Conservation (phyloP, 176 grass and related monocot genomes). For the Lolium perenne region DNA sequence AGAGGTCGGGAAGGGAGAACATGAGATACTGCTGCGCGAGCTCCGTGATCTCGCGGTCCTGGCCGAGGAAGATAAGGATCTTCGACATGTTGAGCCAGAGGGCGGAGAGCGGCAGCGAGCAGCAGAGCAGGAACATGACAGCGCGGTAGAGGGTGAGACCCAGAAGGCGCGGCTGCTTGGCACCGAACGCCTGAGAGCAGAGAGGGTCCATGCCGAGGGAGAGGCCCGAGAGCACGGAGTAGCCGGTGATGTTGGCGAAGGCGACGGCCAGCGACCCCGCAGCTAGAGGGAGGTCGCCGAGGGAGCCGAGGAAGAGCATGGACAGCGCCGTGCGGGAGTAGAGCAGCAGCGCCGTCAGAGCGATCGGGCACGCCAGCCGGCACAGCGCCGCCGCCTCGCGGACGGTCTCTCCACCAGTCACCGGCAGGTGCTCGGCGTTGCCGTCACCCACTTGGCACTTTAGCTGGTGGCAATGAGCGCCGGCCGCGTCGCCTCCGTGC, state of each 20-base stretch:
- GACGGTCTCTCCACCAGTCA: slow-evolving; percentile 27
- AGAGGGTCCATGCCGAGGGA: slow-evolving; percentile 98
- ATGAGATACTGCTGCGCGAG: slow-evolving; percentile 76
- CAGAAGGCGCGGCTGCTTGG: slow-evolving; percentile 65
- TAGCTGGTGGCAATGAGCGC: not conserved
- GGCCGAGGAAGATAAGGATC: slow-evolving; percentile 78
- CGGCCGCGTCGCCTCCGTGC: not conserved
- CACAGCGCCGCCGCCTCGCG: slow-evolving; percentile 68
- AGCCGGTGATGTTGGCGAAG: slow-evolving; percentile 95
- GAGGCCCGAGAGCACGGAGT: slow-evolving; percentile 84
- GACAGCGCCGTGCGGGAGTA: slow-evolving; percentile 86
- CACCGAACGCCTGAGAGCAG: slow-evolving; percentile 91
- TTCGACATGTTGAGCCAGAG: slow-evolving; percentile 82
- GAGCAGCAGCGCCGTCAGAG: slow-evolving; percentile 75
- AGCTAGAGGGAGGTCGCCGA: slow-evolving; percentile 86
- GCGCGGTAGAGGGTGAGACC: slow-evolving; percentile 83
- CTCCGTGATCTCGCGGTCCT: slow-evolving; percentile 79
- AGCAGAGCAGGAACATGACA: slow-evolving; percentile 92
- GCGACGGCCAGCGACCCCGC: slow-evolving; percentile 88
- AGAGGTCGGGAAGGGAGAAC: slow-evolving; percentile 85
- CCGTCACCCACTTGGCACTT: not conserved
- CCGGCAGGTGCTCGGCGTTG: slow-evolving; percentile 8
- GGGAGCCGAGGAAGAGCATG: slow-evolving; percentile 87
- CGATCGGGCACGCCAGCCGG: slow-evolving; percentile 80
- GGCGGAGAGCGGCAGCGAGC: slow-evolving; percentile 72